Evolutionary conservation across 1,284 basidiomycete genomes (phyloP), one percentile per base, ranked within the genome.

Genomic region (Hymenochaete sp.): DNA sequence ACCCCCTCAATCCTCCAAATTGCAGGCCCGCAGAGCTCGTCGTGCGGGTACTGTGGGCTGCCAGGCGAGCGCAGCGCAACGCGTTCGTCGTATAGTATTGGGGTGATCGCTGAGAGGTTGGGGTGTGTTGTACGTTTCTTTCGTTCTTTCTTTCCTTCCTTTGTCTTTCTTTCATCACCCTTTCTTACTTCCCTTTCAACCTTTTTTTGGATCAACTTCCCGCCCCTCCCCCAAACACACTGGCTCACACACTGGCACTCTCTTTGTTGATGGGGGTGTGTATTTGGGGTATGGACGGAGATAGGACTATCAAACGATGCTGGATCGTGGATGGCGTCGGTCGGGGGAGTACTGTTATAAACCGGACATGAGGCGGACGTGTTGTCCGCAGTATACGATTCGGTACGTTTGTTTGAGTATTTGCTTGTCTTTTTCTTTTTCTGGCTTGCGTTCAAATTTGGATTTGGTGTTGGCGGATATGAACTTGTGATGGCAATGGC

Each of bases 371-470:
- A 73, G 67, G 52, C 63, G 67, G 6, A 86, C 90, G 3, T 97
- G 93, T 60, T 97, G 93, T 60, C 89, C 92, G 0, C 88, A 91
- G 53, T 95, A 93, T 59, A 90, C 92, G 0, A 96, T 96, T 61
- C 84, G 77, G 77, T 86, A 54, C 42, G 65, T 58, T 22, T 41
- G 41, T 46, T 39, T 35, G 29, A 37, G 14, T 43, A 40, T 31
- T 7, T 21, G 16, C 9, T 40, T n/a, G n/a, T n/a, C n/a, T n/a
- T n/a, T n/a, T n/a, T n/a, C n/a, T n/a, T n/a, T n/a, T n/a, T n/a
- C n/a, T n/a, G n/a, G n/a, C n/a, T n/a, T n/a, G n/a, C n/a, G n/a
- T n/a, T n/a, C n/a, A 1, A 5, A 6, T 13, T 8, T 5, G 9
- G 22, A 33, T 38, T 14, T 44, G 32, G 22, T 47, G 39, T 26